Evolutionary conservation across 352 stramenopile species (phyloP), one percentile per base, ranked within the genome.

Genomic region (Pythium aristosporum): DNA sequence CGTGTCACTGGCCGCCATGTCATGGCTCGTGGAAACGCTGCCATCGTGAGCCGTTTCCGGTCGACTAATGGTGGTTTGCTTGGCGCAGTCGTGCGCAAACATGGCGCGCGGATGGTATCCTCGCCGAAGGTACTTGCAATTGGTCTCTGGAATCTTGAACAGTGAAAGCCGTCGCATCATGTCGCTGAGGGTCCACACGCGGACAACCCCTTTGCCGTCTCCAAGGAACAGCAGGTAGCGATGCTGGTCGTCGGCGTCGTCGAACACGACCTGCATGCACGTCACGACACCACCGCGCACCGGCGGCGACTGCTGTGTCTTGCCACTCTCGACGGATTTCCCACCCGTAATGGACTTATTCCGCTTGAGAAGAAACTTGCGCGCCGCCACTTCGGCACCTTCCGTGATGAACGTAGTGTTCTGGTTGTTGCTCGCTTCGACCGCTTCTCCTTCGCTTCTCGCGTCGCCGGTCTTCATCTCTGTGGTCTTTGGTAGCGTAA

Each of bases 81-180:
- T 85, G 8, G 69, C n/a, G 25, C 55, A 87, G 32, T 88, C 77
- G 9, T 80, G 79, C 30, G 70, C 63, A 63, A 92, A 90, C 67
- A 77, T 86, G 2, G 75, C 72, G 20, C 79, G 80, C 0, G 79
- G 77, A 30, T 92, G 79, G 50, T 90, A 90, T 3, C 83, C 80
- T 12, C 79, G 77, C 0, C 78, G 65, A 13, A 87, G 54, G 42
- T 81, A 80, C 46, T 88, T 89, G 56, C 79, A 82, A 28, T 83
- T 84, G 13, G 76, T 74, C 47, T 88, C 76, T 0, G 80, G 77
- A 49, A 90, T 89, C 46, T 85, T 83, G 2, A 75, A 71, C 6
- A 92, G 44, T 3, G 72, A 58, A 0, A 89, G 59, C 16, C 78
- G 73, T n/a, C 63, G 58, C 39, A 87, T 76, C 76, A 88, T 87